A percentile compares a stretch with the other conserved stretches of the same genome.
These are phyloP conservation scores for Colletotrichum camelliae DNA, from an alignment of 2,329 filamentous ascomycete genomes.

Conservation along the genomic window DNA sequence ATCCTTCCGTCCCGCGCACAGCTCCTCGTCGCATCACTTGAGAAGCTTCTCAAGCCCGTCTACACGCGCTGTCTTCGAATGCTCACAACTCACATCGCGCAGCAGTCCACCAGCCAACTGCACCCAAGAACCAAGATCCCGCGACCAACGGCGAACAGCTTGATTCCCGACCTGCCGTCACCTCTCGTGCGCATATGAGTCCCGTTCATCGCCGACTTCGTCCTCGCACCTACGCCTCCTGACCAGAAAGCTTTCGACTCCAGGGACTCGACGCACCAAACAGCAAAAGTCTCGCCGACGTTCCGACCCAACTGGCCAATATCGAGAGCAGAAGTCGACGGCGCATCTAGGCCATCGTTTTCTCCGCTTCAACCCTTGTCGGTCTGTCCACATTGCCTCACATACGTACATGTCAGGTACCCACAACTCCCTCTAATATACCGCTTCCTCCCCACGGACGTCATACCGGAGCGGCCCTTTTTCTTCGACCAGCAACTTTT, in stretches of 20 bases:
- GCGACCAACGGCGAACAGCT: not conserved
- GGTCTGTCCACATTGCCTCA: conserved; percentile 12
- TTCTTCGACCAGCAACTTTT: conserved; percentile 2
- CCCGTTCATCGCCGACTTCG: not conserved
- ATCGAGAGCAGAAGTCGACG: not conserved
- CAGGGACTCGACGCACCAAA: not conserved
- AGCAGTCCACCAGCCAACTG: not conserved
- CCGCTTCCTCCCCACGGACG: conserved; percentile 20
- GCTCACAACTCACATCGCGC: conserved; percentile 8
- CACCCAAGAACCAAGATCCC: not conserved
- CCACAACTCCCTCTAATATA: conserved; percentile 22
- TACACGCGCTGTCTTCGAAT: not conserved
- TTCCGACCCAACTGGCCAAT: not conserved
- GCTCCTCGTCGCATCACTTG: not conserved
- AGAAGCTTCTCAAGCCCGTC: not conserved
- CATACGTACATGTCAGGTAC: conserved; percentile 14
- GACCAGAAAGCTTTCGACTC: not conserved
- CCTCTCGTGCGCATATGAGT: not conserved
- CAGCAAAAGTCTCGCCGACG: not conserved
- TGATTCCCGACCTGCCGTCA: not conserved
- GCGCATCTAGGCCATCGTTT: conserved; percentile 12
- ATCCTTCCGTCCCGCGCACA: not conserved
- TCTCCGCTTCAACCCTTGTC: conserved; percentile 14
- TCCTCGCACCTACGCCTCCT: not conserved
- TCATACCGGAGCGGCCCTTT: conserved; percentile 11